Percentiles rank a stretch among this genome's conserved stretches.
phyloP scores from a whole-genome alignment of 257 asterid genomes.

The Nicotiana otophora region DNA sequence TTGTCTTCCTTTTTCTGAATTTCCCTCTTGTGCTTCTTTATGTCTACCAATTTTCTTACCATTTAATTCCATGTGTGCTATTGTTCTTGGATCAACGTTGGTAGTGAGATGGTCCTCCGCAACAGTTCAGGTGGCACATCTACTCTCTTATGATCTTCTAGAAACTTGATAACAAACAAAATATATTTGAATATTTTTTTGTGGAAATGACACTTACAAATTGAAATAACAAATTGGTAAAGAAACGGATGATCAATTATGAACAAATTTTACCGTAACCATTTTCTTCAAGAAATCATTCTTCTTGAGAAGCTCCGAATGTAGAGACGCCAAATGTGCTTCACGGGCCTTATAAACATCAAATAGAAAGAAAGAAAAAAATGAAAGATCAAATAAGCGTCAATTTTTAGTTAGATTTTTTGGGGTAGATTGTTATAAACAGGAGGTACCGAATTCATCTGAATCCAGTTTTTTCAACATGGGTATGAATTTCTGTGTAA shows the following conservation, averaged over 20 bases:
- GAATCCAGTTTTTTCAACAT: too few species aligned
- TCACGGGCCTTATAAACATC: slow-evolving; percentile 1
- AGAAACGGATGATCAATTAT: background rate
- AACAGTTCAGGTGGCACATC: background rate
- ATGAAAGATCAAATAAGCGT: background rate
- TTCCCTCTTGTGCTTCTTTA: background rate
- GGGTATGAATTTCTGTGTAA: too few species aligned
- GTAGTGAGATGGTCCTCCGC: slow-evolving; percentile 9
- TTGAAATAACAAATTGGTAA: background rate
- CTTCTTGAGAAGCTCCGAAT: background rate
- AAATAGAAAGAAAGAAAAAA: too few species aligned
- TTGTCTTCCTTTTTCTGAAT: background rate
- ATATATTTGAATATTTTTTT: background rate
- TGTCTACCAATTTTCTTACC: background rate
- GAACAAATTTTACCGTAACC: background rate
- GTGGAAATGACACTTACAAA: background rate
- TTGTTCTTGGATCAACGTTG: background rate
- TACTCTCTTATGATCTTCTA: background rate
- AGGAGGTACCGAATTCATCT: too few species aligned
- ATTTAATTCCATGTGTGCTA: background rate
- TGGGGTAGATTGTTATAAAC: background rate
- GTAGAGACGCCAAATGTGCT: slow-evolving; percentile 3
- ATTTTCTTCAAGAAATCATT: slow-evolving; percentile 4
- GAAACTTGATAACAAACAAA: background rate
- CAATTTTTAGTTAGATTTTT: background rate